These are phyloP conservation scores for Hippophae tibetana DNA, from an alignment of 306 rosid genomes.

Conservation along the genomic window DNA sequence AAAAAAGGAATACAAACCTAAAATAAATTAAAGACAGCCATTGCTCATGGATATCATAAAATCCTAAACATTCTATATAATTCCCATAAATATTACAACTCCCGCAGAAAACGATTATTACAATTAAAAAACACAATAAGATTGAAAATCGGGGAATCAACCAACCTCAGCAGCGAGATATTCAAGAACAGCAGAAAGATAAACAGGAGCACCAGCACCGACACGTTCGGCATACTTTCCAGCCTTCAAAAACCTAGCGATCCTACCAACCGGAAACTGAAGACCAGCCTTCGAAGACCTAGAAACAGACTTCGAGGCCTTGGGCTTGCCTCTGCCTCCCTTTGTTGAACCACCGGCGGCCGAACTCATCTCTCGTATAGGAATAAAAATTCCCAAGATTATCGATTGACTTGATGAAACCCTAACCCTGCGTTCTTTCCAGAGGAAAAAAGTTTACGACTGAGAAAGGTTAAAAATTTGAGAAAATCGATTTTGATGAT, in stretches of 20 bases:
- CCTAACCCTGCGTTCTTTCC: conserved; percentile 32
- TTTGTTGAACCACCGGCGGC: conserved; percentile 53
- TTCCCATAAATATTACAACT: no score
- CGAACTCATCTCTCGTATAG: conserved; percentile 45
- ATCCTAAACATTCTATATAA: neutral
- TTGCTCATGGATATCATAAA: no score
- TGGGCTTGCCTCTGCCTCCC: conserved; percentile 93
- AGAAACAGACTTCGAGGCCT: conserved; percentile 76
- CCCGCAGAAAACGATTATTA: neutral
- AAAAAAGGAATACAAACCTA: neutral
- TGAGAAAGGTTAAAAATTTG: neutral
- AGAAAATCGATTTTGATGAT: neutral
- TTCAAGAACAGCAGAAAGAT: conserved; percentile 82
- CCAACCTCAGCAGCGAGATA: conserved; percentile 86
- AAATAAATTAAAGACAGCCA: neutral
- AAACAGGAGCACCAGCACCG: conserved; percentile 91
- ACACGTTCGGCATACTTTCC: conserved; percentile 92
- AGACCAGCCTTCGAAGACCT: conserved; percentile 79
- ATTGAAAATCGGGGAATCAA: neutral
- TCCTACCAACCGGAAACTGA: conserved; percentile 84
- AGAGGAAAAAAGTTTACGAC: neutral
- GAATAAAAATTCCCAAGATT: neutral
- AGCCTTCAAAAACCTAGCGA: conserved; percentile 69
- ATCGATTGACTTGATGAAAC: neutral
- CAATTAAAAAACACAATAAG: neutral